Evolutionary conservation across 169 alveolate genomes (phyloP).

Genomic region (Ichthyophthirius multifiliis): DNA sequence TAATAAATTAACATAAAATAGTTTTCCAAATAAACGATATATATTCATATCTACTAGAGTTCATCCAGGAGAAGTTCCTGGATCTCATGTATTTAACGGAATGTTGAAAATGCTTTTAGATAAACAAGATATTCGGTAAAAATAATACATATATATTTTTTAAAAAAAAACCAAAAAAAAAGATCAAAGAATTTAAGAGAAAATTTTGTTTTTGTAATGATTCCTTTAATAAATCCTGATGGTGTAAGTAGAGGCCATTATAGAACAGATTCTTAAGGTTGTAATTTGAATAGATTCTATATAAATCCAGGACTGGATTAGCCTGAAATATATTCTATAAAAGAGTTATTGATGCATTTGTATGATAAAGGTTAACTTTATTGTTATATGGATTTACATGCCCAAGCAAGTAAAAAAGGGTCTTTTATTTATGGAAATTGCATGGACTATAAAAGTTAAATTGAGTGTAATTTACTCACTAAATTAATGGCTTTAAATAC

Average conservation of each 20-base stretch:
- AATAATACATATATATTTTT: background rate
- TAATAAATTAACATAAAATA: background rate
- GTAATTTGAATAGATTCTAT: slow-evolving; percentile 83
- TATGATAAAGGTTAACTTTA: slow-evolving; percentile 53
- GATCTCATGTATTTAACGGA: slow-evolving; percentile 76
- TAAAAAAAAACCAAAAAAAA: too few relatives aligned
- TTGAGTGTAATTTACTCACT: slow-evolving; percentile 67
- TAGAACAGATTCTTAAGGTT: slow-evolving; percentile 80
- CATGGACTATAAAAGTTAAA: background rate
- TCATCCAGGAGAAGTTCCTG: slow-evolving; percentile 86
- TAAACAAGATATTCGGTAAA: slow-evolving; percentile 17
- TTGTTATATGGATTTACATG: slow-evolving; percentile 86
- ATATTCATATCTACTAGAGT: slow-evolving; percentile 75
- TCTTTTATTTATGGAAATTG: slow-evolving; percentile 11
- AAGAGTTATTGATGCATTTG: slow-evolving; percentile 62
- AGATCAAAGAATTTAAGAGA: slow-evolving; percentile 60
- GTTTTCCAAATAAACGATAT: slow-evolving; percentile 28
- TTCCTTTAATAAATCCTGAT: slow-evolving; percentile 89
- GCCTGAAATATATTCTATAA: slow-evolving; percentile 79
- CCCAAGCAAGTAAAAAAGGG: slow-evolving; percentile 88
- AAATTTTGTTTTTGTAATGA: slow-evolving; percentile 75
- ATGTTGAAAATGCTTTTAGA: slow-evolving; percentile 57
- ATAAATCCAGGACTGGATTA: slow-evolving; percentile 61
- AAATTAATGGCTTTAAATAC: slow-evolving; percentile 73
- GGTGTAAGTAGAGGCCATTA: slow-evolving; percentile 86